These are phyloP conservation scores for Phytophthora ramorum DNA, from an alignment of 352 stramenopile genomes.

Conservation along the genomic window DNA sequence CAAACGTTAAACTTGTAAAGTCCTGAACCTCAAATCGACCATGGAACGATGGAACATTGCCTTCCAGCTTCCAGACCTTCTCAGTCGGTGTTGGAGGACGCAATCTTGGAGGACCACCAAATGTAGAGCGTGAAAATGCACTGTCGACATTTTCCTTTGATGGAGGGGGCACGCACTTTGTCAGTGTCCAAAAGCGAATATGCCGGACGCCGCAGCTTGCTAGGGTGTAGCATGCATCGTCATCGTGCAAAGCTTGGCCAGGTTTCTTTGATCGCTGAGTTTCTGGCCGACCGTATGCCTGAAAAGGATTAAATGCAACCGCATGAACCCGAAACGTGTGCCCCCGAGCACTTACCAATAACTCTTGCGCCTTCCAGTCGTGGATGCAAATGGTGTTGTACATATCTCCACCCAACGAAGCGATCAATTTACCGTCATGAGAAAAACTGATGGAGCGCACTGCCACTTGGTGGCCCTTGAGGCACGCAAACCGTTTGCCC, in stretches of 20 bases:
- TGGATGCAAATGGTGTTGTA: conserved; percentile 85
- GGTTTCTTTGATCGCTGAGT: conserved; percentile 53
- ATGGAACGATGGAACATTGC: conserved; percentile 76
- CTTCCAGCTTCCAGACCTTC: conserved; percentile 79
- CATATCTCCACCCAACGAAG: conserved; percentile 72
- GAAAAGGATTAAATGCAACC: conserved; percentile 75
- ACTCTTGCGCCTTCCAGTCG: conserved; percentile 69
- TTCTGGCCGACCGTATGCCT: conserved; percentile 70
- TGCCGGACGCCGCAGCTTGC: conserved; percentile 77
- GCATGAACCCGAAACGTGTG: conserved; percentile 75
- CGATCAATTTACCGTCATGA: conserved; percentile 72
- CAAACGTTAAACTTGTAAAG: conserved; percentile 70
- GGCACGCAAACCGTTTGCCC: conserved; percentile 57
- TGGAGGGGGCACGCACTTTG: conserved; percentile 49
- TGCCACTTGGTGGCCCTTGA: conserved; percentile 61
- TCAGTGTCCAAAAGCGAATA: conserved; percentile 80
- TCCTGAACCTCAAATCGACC: conserved; percentile 73
- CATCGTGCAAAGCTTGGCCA: conserved; percentile 71
- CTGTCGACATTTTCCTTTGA: conserved; percentile 62
- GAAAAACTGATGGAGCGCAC: conserved; percentile 75
- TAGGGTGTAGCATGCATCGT: conserved; percentile 75
- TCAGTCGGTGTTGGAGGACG: conserved; percentile 61
- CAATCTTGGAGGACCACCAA: conserved; percentile 56
- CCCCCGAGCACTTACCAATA: conserved; percentile 60
- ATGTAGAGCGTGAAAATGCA: conserved; percentile 68